Evolutionary conservation across 345 rosid genomes (phyloP).

Genomic region (Erysimum cheiranthoides): DNA sequence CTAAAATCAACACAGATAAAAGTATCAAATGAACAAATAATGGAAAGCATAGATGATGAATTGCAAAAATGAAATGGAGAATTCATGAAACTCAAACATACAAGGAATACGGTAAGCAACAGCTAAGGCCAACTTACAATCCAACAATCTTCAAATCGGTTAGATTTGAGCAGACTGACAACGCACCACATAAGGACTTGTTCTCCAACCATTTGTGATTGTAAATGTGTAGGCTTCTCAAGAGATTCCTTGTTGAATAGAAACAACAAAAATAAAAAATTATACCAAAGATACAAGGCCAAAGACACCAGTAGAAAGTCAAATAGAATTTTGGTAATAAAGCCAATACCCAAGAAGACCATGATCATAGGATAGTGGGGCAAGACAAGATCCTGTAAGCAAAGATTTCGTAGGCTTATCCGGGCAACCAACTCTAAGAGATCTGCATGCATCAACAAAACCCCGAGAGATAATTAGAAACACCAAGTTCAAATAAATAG

Average conservation of each 20-base stretch:
- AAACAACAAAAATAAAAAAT: not conserved
- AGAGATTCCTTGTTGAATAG: slow-evolving; percentile 50
- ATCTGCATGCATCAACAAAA: slow-evolving; percentile 48
- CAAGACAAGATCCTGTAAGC: slow-evolving; percentile 70
- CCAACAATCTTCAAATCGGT: slow-evolving; percentile 80
- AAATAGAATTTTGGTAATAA: slow-evolving; percentile 2
- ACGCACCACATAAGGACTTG: slow-evolving; percentile 53
- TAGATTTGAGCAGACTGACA: slow-evolving; percentile 66
- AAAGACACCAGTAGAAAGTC: slow-evolving; percentile 2
- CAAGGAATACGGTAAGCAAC: not conserved
- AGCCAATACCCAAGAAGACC: slow-evolving; percentile 17
- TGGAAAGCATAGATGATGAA: slow-evolving; percentile 4
- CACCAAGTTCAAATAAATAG: not conserved
- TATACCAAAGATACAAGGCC: slow-evolving; percentile 23
- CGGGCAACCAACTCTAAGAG: slow-evolving; percentile 72
- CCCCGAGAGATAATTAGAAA: not conserved
- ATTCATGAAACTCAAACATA: slow-evolving; percentile 2
- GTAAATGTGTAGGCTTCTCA: slow-evolving; percentile 75
- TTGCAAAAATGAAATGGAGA: not conserved
- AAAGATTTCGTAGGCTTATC: slow-evolving; percentile 40
- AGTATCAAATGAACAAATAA: not conserved
- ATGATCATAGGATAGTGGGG: slow-evolving; percentile 46
- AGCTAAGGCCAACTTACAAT: slow-evolving; percentile 64
- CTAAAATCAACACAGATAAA: not conserved
- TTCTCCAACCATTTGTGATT: slow-evolving; percentile 64